Conservation (phyloP, 2,329 filamentous ascomycete genomes). For the Colletotrichum graminicola region DNA sequence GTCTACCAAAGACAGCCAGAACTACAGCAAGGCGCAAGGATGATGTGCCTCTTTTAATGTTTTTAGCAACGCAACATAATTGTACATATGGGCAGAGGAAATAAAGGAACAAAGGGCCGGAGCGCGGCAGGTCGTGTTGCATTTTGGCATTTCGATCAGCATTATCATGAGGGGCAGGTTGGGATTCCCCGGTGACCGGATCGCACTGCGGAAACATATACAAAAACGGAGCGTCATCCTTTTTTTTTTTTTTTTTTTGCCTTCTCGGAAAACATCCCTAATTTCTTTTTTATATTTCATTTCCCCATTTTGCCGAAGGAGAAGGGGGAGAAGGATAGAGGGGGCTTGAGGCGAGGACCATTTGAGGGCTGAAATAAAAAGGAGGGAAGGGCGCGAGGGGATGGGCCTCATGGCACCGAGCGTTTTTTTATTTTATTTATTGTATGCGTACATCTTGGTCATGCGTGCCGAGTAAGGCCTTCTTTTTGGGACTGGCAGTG, state of each 20-base stretch:
- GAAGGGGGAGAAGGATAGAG: too few relatives aligned
- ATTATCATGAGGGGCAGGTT: not conserved
- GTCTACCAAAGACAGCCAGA: not conserved
- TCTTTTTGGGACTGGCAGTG: not conserved
- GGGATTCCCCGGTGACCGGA: not conserved
- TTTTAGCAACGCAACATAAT: conserved; percentile 1
- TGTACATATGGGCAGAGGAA: conserved; percentile 28
- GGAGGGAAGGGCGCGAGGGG: not conserved
- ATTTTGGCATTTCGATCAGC: conserved; percentile 43
- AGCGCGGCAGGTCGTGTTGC: conserved; percentile 39
- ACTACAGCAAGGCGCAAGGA: conserved; percentile 24
- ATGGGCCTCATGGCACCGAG: conserved; percentile 9
- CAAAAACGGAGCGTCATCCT: not conserved
- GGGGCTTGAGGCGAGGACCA: not conserved
- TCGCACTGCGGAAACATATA: not conserved
- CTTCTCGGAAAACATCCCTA: not conserved
- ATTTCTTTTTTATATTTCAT: not conserved
- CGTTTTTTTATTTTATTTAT: conserved; percentile 10
- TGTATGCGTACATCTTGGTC: not conserved
- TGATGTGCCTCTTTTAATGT: conserved; percentile 2
- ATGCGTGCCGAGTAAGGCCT: not conserved
- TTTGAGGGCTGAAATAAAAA: conserved; percentile 24
- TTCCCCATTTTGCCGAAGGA: not conserved
- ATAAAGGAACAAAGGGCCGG: not conserved
- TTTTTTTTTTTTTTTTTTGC: not conserved